Percentiles rank a stretch among this genome's conserved stretches.
These are phyloP conservation scores for Euphorbia lathyris DNA, from an alignment of 345 rosid genomes.

Conservation along the genomic window DNA sequence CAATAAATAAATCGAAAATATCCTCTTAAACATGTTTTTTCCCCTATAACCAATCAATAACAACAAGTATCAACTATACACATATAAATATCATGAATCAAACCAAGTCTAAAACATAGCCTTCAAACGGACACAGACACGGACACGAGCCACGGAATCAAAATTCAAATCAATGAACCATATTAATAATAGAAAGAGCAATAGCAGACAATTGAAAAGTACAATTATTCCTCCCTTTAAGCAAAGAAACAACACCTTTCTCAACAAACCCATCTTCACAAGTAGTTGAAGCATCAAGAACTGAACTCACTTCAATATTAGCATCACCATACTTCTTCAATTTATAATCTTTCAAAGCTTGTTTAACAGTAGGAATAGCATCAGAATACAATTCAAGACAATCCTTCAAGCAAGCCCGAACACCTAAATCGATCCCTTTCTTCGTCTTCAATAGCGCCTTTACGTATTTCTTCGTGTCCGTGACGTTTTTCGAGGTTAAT, in stretches of 20 bases:
- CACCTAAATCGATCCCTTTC: constrained; percentile 30
- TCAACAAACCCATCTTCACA: constrained; percentile 67
- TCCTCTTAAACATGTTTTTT: too few species aligned
- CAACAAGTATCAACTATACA: neutral
- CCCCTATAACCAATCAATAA: neutral
- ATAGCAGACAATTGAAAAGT: constrained; percentile 44
- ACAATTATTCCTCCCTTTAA: constrained; percentile 39
- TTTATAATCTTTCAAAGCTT: constrained; percentile 40
- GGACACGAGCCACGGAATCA: neutral
- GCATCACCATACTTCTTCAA: constrained; percentile 37
- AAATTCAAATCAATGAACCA: constrained; percentile 17
- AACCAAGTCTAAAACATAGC: neutral
- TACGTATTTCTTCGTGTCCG: constrained; percentile 30
- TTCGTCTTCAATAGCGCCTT: constrained; percentile 33
- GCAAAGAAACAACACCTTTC: constrained; percentile 35
- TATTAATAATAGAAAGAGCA: constrained; percentile 47
- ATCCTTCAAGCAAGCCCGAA: constrained; percentile 36
- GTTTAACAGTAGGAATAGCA: constrained; percentile 28
- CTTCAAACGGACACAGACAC: neutral
- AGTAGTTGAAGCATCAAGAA: constrained; percentile 45
- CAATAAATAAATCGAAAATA: too few species aligned
- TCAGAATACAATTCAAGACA: constrained; percentile 55
- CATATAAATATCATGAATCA: neutral
- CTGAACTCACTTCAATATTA: constrained; percentile 42
- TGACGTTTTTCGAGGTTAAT: constrained; percentile 34